Base-by-base conservation (phyloP, 1,284 basidiomycete species). In the Microbotryomycetes sp. region DNA sequence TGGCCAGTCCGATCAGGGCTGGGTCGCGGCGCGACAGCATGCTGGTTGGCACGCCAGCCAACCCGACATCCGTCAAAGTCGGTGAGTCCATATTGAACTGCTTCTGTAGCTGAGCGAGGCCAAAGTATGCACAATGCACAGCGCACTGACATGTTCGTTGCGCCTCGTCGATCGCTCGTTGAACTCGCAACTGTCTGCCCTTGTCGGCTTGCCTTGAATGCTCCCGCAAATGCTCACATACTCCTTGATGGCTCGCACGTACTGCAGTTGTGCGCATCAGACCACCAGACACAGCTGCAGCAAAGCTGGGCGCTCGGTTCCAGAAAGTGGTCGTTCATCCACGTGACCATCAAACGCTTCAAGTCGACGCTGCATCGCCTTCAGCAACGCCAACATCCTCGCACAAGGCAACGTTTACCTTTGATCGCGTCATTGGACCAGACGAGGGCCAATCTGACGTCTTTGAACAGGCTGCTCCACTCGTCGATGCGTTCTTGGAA, bases 381-480 rank as follows among this genome's bases (percentile, higher is more conserved):
- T 46, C 59, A 23, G 54, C 61, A 30, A 74, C 76, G 47, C 75
- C 81, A 28, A 74, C 82, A 15, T 72, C 77, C 12, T 78, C 80
- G 53, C 71, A 81, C 79, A 92, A 90, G 76, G 90, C 92, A 71
- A 77, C 81, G 52, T 98, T 97, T 77, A 85, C 84, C 60, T 98
- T 96, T 76, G 96, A 98, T 80, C 87, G 91, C 70, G 94, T 98
- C 55, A 86, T 94, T 71, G 82, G 84, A 3, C 90, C 89, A 29
- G 79, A 84, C 46, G 84, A 89, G 42, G 86, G 86, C 0, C 94
- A 98, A 75, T 82, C 86, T 75, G 83, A 86, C 42, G 82, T 97
- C 69, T 98, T 90, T 77, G 84, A 85, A 46, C 89, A 89, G 26
- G 89, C 92, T 6, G 83, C 86, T 61, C 87, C 90, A 26, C 85